These are phyloP conservation scores for Aciculoconidium aculeatum DNA, from an alignment of 805 yeast genomes.

Conservation along the genomic window DNA sequence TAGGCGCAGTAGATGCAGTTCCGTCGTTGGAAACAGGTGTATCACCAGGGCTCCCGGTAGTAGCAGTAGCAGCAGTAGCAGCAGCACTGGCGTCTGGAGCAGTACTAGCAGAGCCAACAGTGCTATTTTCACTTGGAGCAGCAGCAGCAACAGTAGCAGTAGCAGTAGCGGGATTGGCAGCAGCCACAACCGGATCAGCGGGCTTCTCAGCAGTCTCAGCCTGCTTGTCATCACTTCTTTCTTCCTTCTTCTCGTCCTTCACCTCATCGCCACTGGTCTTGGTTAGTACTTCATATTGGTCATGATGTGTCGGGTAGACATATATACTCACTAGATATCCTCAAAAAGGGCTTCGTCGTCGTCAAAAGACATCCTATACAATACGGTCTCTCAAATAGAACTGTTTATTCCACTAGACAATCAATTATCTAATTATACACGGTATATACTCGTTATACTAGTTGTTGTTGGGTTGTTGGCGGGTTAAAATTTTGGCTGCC, in stretches of 20 bases:
- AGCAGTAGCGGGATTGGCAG: constrained; percentile 1
- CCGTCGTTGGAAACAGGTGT: too few species aligned
- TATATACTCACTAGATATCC: constrained; percentile 60
- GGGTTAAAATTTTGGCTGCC: too few species aligned
- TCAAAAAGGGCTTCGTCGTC: constrained; percentile 94
- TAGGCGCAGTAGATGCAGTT: too few species aligned
- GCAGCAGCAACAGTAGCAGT: constrained; percentile 2
- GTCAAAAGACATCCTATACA: too few species aligned
- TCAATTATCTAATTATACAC: too few species aligned
- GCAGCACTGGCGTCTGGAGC: constrained; percentile 1
- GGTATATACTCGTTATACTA: too few species aligned
- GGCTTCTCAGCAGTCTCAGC: background rate
- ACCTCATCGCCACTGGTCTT: constrained; percentile 4
- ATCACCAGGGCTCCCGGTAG: too few species aligned
- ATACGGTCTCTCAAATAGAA: constrained; percentile 6
- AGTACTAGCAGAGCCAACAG: background rate
- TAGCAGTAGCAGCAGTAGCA: constrained; percentile 2
- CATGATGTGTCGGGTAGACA: too few species aligned
- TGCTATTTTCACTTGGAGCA: too few species aligned
- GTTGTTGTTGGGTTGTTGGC: too few species aligned
- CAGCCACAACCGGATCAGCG: background rate
- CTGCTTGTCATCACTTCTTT: constrained; percentile 2
- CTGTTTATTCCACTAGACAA: too few species aligned
- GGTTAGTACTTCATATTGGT: too few species aligned
- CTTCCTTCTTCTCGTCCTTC: constrained; percentile 11